Conservation (phyloP, 768 basidiomycete species). For the Tylopilus rubrobrunneus region DNA sequence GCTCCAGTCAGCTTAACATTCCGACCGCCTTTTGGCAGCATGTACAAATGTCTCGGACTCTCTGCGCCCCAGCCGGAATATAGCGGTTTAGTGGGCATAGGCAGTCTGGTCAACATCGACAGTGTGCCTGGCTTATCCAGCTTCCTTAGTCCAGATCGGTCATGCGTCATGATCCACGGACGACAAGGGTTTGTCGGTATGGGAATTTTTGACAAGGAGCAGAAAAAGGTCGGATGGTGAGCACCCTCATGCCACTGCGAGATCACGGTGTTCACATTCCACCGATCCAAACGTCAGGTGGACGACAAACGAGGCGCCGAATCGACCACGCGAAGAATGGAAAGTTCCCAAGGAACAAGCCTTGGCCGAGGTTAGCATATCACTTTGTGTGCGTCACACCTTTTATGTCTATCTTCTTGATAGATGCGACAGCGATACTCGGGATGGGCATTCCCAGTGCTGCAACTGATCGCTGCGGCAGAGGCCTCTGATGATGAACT, state of each 20-base stretch:
- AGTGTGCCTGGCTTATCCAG: conserved; percentile 19
- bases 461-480: conserved; percentile 22
- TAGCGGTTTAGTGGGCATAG: conserved; percentile 27
- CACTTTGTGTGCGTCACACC: not conserved
- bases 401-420: not conserved
- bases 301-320: conserved; percentile 26
- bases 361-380: conserved; percentile 14
- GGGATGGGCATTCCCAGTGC: conserved; percentile 27
- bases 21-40: conserved; percentile 14
- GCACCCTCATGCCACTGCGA: not conserved
- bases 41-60: conserved; percentile 20
- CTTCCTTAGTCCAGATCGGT: conserved; percentile 17
- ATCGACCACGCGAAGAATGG: conserved; percentile 28
- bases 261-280: not conserved
- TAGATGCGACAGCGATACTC: conserved; percentile 27
- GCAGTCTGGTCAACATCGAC: conserved; percentile 16
- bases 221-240: conserved; percentile 24
- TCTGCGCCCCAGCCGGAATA: conserved; percentile 24
- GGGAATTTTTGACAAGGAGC: conserved; percentile 23
- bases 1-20: not conserved
- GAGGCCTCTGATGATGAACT: conserved; percentile 13
- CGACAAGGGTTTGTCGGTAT: conserved; percentile 28
- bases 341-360: conserved; percentile 21
- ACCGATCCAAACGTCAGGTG: conserved; percentile 17
- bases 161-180: conserved; percentile 30